Percentiles rank a stretch among this genome's conserved stretches.
phyloP scores from a whole-genome alignment of 2,329 filamentous ascomycete genomes.

The Sodiomyces alkalinus region DNA sequence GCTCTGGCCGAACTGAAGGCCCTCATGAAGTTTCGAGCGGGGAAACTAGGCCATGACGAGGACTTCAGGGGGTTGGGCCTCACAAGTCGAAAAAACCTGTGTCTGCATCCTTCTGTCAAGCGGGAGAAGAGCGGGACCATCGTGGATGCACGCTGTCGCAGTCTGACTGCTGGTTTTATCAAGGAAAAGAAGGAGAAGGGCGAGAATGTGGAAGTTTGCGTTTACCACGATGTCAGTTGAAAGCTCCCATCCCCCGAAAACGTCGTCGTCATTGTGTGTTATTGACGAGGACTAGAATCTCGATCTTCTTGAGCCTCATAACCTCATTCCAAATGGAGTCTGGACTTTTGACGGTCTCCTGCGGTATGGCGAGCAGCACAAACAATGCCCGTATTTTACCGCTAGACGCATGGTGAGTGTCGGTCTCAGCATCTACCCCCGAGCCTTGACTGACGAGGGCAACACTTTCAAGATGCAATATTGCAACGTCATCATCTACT shows the following conservation, averaged over 20 bases:
- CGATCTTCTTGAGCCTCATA: conserved; percentile 86
- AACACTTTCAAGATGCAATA: conserved; percentile 71
- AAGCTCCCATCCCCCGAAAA: not conserved
- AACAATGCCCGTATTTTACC: conserved; percentile 96
- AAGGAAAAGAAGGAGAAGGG: conserved; percentile 95
- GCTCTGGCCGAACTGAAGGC: conserved; percentile 80
- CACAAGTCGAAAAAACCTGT: conserved; percentile 94
- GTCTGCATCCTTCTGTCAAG: conserved; percentile 90
- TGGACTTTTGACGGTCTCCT: conserved; percentile 88
- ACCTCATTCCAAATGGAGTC: conserved; percentile 83
- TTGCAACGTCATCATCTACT: conserved; percentile 99
- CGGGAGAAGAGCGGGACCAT: conserved; percentile 88
- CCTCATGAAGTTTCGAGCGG: conserved; percentile 85
- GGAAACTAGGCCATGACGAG: conserved; percentile 80
- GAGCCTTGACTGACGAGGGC: conserved; percentile 3
- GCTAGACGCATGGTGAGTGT: conserved; percentile 69
- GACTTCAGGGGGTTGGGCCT: conserved; percentile 86
- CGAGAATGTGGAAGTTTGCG: conserved; percentile 84
- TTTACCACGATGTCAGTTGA: conserved; percentile 71
- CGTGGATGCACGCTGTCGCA: conserved; percentile 91
- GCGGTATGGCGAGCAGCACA: conserved; percentile 83
- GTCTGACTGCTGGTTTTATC: conserved; percentile 89
- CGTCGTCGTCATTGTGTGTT: not conserved
- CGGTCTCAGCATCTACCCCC: not conserved
- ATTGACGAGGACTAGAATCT: conserved; percentile 49